phyloP scores from a whole-genome alignment of 345 rosid species.

The Carallia pectinifolia region DNA sequence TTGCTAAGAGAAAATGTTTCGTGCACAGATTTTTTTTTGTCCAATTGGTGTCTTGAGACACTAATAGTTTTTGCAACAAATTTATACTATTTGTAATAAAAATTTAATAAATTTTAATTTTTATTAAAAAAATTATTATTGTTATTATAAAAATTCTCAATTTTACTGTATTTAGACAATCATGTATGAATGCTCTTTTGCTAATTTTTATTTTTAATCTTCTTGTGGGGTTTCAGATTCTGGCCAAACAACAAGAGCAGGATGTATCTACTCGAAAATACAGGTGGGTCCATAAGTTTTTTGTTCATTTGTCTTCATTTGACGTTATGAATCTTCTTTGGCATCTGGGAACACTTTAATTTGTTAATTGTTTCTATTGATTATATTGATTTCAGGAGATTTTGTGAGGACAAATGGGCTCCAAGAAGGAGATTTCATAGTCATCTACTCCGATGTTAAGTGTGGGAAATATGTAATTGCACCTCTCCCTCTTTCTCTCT shows the following conservation, averaged over 20 bases:
- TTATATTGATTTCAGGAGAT: slow-evolving; percentile 51
- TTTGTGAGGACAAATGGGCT: slow-evolving; percentile 93
- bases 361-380: background rate
- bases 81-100: too few species aligned
- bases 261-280: slow-evolving; percentile 99
- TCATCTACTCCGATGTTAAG: slow-evolving; percentile 85
- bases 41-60: too few species aligned
- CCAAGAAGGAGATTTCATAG: slow-evolving; percentile 98
- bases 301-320: background rate
- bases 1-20: background rate
- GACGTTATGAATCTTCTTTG: too few species aligned
- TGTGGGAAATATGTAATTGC: slow-evolving; percentile 88
- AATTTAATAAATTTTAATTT: too few species aligned
- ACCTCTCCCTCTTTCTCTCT: background rate
- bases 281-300: slow-evolving; percentile 41
- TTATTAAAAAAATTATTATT: too few species aligned
- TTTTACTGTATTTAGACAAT: too few species aligned
- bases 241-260: slow-evolving; percentile 99
- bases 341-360: background rate
- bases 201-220: background rate
- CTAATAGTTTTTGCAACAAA: too few species aligned
- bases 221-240: slow-evolving; percentile 65
- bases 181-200: too few species aligned
- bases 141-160: too few species aligned
- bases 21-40: too few species aligned